Evolutionary conservation across 257 asterid genomes (phyloP).

Genomic region (Gentiana dahurica): DNA sequence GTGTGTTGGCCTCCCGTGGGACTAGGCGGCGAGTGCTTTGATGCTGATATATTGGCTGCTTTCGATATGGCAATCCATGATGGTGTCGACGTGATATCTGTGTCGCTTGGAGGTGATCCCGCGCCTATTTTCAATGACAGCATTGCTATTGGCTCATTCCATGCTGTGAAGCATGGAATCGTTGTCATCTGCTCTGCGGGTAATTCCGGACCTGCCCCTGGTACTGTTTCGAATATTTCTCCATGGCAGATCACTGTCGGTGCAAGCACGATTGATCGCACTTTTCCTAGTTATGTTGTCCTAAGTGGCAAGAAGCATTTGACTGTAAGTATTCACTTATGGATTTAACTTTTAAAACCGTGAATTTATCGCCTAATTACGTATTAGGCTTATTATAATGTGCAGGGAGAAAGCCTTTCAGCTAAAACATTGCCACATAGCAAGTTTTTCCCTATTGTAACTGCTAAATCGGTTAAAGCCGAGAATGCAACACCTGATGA

Average conservation of each 20-base stretch:
- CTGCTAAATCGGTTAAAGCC: conserved; percentile 45
- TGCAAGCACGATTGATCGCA: conserved; percentile 80
- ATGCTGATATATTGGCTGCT: conserved; percentile 82
- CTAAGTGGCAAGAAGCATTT: conserved; percentile 44
- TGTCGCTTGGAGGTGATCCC: conserved; percentile 71
- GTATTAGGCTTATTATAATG: not conserved
- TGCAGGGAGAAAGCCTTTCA: conserved; percentile 79
- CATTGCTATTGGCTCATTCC: conserved; percentile 82
- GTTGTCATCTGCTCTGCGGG: conserved; percentile 86
- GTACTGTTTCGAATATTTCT: conserved; percentile 60
- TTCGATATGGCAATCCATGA: conserved; percentile 80
- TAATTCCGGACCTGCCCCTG: conserved; percentile 63
- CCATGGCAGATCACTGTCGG: conserved; percentile 92
- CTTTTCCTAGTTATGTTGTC: conserved; percentile 47
- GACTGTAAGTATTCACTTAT: conserved; percentile 21
- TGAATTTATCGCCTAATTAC: no score
- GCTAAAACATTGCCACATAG: conserved; percentile 24
- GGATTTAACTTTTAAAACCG: no score
- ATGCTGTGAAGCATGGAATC: conserved; percentile 69
- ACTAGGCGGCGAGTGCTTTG: conserved; percentile 56
- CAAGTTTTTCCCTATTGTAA: conserved; percentile 35
- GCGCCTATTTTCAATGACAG: conserved; percentile 54
- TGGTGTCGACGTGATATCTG: conserved; percentile 84
- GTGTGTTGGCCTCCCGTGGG: conserved; percentile 82
- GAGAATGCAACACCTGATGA: conserved; percentile 31